Percentiles rank a stretch among this genome's conserved stretches.
These are phyloP conservation scores for Pseudonitzschia multistriata DNA, from an alignment of 108 stramenopile species.

Conservation along the genomic window DNA sequence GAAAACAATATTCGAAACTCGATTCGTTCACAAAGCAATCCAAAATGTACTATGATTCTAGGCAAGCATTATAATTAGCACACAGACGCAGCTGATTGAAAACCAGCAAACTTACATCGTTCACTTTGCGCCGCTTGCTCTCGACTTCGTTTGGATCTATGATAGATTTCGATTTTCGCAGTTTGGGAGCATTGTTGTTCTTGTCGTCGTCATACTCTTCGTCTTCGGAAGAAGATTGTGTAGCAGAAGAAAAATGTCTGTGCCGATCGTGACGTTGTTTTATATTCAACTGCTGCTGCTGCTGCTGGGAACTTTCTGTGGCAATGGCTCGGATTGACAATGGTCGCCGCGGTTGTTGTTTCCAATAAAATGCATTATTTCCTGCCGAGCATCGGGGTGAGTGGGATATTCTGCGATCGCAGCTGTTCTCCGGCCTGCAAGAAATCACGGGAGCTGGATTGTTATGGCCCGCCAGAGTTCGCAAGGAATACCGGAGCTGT, in stretches of 20 bases:
- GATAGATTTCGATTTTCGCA: neutral
- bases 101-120: constrained; percentile 22
- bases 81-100: neutral
- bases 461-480: neutral
- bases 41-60: too few relatives aligned
- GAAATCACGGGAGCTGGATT: neutral
- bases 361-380: neutral
- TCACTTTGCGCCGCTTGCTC: constrained; percentile 22
- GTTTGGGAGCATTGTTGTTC: neutral
- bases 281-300: constrained; percentile 1
- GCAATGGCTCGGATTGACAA: neutral
- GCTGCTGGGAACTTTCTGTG: neutral
- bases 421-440: neutral
- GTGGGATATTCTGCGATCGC: neutral
- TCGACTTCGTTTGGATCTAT: constrained; percentile 30
- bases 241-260: neutral
- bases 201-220: neutral
- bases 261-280: constrained; percentile 4
- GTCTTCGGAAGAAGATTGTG: neutral
- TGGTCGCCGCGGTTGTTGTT: neutral
- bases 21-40: neutral
- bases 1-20: too few relatives aligned
- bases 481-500: neutral
- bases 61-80: too few relatives aligned
- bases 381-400: neutral